These are phyloP conservation scores for Sungouiella thailandica DNA, from an alignment of 805 yeast genomes.

Conservation along the genomic window DNA sequence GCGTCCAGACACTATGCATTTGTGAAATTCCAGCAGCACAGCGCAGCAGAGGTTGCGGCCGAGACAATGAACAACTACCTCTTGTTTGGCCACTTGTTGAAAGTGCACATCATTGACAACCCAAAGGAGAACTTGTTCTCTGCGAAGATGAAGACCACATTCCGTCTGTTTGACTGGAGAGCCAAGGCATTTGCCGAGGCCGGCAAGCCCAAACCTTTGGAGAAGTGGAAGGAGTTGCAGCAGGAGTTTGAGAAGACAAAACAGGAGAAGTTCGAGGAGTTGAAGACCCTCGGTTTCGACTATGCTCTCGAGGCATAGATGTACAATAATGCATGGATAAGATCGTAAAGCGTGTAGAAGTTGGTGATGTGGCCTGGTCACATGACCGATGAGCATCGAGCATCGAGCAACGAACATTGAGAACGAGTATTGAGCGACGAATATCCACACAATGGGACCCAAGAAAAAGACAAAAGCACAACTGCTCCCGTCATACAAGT, in stretches of 20 bases:
- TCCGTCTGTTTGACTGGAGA: constrained; percentile 13
- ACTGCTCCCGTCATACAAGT: constrained; percentile 9
- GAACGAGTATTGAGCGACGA: no score
- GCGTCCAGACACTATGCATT: constrained; percentile 89
- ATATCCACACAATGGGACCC: constrained; percentile 9
- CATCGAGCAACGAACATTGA: no score
- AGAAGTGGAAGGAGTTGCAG: constrained; percentile 52
- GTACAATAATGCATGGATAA: constrained; percentile 2
- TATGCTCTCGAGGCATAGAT: constrained; percentile 11
- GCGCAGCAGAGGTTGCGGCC: constrained; percentile 82
- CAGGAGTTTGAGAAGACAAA: constrained; percentile 40
- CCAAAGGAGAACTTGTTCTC: constrained; percentile 50
- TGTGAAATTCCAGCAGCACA: constrained; percentile 68
- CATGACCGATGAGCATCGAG: no score
- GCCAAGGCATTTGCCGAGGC: constrained; percentile 31
- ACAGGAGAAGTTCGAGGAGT: constrained; percentile 41
- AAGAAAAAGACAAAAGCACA: constrained; percentile 4
- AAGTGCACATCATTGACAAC: constrained; percentile 51
- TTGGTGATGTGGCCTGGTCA: no score
- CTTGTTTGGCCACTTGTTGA: constrained; percentile 79
- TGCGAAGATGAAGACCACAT: constrained; percentile 9
- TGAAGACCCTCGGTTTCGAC: constrained; percentile 30
- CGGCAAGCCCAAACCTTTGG: constrained; percentile 54
- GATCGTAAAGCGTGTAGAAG: no score
- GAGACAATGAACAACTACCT: constrained; percentile 96